Percentiles rank a stretch among this genome's conserved stretches.
These are phyloP conservation scores for Macrolepiota dolichaula DNA, from an alignment of 768 basidiomycete species.

Conservation along the genomic window DNA sequence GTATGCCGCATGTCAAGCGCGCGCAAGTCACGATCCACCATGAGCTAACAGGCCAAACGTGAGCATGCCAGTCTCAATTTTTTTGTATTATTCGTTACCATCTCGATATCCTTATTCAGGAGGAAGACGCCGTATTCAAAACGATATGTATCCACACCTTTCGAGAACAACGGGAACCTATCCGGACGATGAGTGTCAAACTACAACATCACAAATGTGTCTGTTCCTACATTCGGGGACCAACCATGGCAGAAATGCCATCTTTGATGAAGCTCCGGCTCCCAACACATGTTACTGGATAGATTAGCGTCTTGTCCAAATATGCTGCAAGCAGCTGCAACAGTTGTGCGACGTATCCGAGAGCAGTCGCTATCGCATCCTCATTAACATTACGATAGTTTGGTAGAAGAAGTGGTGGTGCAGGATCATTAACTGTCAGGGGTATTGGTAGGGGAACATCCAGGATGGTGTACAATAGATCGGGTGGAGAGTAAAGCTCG, in stretches of 20 bases:
- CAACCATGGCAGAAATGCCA: slow-evolving; percentile 92
- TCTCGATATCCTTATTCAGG: slow-evolving; percentile 95
- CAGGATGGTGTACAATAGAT: slow-evolving; percentile 87
- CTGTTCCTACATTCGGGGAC: slow-evolving; percentile 79
- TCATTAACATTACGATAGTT: slow-evolving; percentile 75
- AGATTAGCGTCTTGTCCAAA: slow-evolving; percentile 70
- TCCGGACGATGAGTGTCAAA: slow-evolving; percentile 1
- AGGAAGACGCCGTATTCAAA: slow-evolving; percentile 98
- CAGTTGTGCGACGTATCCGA: slow-evolving; percentile 88
- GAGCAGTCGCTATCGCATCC: slow-evolving; percentile 81
- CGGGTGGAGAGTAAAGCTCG: slow-evolving; percentile 76
- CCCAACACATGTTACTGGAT: slow-evolving; percentile 88
- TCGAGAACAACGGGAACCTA: slow-evolving; percentile 94
- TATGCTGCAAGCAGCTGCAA: slow-evolving; percentile 81
- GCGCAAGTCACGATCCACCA: slow-evolving; percentile 85
- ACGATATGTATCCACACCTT: slow-evolving; percentile 92
- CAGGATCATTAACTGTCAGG: slow-evolving; percentile 66
- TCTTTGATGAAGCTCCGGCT: slow-evolving; percentile 91
- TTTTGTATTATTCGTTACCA: slow-evolving; percentile 49
- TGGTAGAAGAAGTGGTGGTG: slow-evolving; percentile 71
- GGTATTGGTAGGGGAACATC: slow-evolving; percentile 91
- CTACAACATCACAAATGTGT: neutral
- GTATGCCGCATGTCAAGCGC: slow-evolving; percentile 95
- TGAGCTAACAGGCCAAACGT: slow-evolving; percentile 53
- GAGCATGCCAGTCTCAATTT: neutral